phyloP scores from a whole-genome alignment of 495 filamentous ascomycete genomes.

The Xylaria cubensis region DNA sequence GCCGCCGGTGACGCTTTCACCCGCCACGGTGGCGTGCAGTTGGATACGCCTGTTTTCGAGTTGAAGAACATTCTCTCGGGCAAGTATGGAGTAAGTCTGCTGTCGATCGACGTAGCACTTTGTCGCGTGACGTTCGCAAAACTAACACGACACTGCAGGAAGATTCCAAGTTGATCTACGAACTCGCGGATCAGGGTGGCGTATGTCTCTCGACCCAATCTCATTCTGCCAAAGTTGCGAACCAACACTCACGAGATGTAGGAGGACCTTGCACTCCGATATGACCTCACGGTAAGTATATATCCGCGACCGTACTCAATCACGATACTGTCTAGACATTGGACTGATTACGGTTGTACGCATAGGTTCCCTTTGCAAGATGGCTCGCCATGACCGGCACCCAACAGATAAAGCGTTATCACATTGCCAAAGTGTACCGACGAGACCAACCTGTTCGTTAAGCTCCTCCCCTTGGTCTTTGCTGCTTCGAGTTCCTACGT shows the following conservation, averaged over 20 bases:
- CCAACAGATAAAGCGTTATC: conserved; percentile 82
- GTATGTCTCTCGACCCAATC: conserved; percentile 68
- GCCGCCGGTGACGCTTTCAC: conserved; percentile 84
- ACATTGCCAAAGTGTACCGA: conserved; percentile 88
- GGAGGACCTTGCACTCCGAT: conserved; percentile 62
- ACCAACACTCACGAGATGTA: background rate
- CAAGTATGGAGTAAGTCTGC: conserved; percentile 72
- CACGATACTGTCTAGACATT: background rate
- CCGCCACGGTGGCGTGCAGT: conserved; percentile 83
- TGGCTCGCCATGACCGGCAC: conserved; percentile 87
- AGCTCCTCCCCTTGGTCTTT: background rate
- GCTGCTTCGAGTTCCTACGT: conserved; percentile 36
- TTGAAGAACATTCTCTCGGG: conserved; percentile 79
- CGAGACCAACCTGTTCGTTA: conserved; percentile 67
- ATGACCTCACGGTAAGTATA: conserved; percentile 75
- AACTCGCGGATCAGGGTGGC: conserved; percentile 84
- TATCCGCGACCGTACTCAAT: background rate
- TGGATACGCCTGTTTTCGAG: conserved; percentile 87
- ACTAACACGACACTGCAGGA: conserved; percentile 48
- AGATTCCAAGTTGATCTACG: conserved; percentile 91
- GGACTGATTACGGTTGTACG: background rate
- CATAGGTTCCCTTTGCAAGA: conserved; percentile 74
- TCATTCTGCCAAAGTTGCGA: background rate
- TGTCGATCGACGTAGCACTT: background rate
- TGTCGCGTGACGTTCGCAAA: background rate